Percentiles rank a stretch among this genome's conserved stretches.
Evolutionary conservation across 1,139 yeast species (phyloP).

Genomic region (Suhomyces bribrorum): DNA sequence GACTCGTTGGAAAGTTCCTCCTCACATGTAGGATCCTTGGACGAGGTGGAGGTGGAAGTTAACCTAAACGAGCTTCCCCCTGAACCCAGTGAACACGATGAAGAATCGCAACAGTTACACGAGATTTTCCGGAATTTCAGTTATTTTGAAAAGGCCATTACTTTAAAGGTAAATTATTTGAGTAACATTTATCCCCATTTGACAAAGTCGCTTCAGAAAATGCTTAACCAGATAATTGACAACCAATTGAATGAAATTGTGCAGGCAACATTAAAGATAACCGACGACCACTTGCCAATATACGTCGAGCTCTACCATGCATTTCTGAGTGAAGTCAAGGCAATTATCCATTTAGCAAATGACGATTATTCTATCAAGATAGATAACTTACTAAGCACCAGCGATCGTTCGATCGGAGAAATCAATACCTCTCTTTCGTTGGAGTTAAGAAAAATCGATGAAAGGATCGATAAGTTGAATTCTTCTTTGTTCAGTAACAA

Average conservation of each 20-base stretch:
- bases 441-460: conserved; percentile 69
- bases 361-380: conserved; percentile 51
- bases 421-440: conserved; percentile 78
- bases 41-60: conserved; percentile 1
- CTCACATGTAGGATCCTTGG: conserved; percentile 4
- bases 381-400: conserved; percentile 65
- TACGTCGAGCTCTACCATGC: conserved; percentile 38
- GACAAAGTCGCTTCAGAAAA: conserved; percentile 19
- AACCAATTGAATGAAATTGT: conserved; percentile 27
- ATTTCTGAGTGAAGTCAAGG: conserved; percentile 37
- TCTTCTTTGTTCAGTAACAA: conserved; percentile 29
- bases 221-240: conserved; percentile 24
- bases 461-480: conserved; percentile 61
- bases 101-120: conserved; percentile 3
- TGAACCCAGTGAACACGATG: conserved; percentile 4
- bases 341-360: conserved; percentile 40
- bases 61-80: neutral
- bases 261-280: conserved; percentile 29
- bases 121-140: conserved; percentile 13
- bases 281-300: conserved; percentile 39
- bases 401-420: conserved; percentile 80
- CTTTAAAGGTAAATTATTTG: conserved; percentile 29
- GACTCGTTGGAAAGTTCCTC: conserved; percentile 1
- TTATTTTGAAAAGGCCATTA: conserved; percentile 18
- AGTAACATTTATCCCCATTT: conserved; percentile 33